These are phyloP conservation scores for Penicillium robsamsonii DNA, from an alignment of 495 filamentous ascomycete genomes.

Conservation along the genomic window DNA sequence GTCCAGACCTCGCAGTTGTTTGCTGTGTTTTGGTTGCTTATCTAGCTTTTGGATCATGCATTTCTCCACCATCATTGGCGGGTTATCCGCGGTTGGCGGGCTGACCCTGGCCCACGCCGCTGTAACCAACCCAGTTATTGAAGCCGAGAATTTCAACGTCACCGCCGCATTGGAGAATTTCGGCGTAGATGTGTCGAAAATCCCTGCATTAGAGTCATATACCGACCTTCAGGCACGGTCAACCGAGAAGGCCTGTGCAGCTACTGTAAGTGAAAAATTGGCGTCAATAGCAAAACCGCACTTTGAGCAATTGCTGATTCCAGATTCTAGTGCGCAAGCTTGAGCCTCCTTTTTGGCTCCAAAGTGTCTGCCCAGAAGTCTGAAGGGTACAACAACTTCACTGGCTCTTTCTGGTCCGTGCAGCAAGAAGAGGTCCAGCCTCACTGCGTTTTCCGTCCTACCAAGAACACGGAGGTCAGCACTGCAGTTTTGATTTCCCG, in stretches of 20 bases:
- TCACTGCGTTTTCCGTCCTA: slow-evolving; percentile 26
- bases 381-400: slow-evolving; percentile 22
- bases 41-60: slow-evolving; percentile 8
- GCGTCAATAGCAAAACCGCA: not conserved
- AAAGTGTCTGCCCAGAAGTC: slow-evolving; percentile 11
- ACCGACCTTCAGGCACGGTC: slow-evolving; percentile 12
- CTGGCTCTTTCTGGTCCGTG: slow-evolving; percentile 46
- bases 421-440: slow-evolving; percentile 39
- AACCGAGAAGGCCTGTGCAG: slow-evolving; percentile 11
- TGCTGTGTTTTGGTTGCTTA: not conserved
- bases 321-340: slow-evolving; percentile 14
- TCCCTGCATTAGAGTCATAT: slow-evolving; percentile 18
- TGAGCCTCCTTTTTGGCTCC: slow-evolving; percentile 20
- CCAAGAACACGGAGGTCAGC: slow-evolving; percentile 23
- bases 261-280: slow-evolving; percentile 12
- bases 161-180: slow-evolving; percentile 12
- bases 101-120: slow-evolving; percentile 2
- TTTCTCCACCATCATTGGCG: slow-evolving; percentile 13
- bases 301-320: not conserved
- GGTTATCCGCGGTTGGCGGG: slow-evolving; percentile 9
- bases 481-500: slow-evolving; percentile 20
- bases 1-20: not conserved
- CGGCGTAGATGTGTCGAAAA: slow-evolving; percentile 17
- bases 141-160: slow-evolving; percentile 18
- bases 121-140: not conserved